Percentiles rank a stretch among this genome's conserved stretches.
Evolutionary conservation across 163 green algal species (phyloP).

Genomic region (Trebouxia gelatinosa): DNA sequence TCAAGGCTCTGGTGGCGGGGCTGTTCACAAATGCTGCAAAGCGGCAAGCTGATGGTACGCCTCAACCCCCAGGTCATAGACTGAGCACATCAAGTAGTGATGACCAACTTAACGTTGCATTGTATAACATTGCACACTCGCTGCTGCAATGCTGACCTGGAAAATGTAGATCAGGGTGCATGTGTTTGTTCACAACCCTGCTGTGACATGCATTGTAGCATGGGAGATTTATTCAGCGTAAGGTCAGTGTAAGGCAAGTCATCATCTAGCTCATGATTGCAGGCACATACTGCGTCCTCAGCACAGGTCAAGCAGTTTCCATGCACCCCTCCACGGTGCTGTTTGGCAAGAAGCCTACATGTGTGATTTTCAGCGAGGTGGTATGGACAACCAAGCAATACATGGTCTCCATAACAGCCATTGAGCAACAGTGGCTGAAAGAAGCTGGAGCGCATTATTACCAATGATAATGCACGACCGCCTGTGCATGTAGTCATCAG

Average conservation of each 20-base stretch:
- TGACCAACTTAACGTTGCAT: too few species aligned
- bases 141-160: too few species aligned
- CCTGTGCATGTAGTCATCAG: too few species aligned
- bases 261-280: not conserved
- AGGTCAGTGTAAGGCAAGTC: not conserved
- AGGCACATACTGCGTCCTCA: slow-evolving; percentile 72
- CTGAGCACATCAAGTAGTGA: too few species aligned
- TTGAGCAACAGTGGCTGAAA: slow-evolving; percentile 15
- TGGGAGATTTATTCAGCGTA: not conserved
- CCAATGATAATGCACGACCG: too few species aligned
- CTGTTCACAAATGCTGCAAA: slow-evolving; percentile 84
- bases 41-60: slow-evolving; percentile 59
- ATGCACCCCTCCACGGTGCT: slow-evolving; percentile 88
- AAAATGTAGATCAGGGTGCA: not conserved
- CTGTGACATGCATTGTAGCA: not conserved
- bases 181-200: not conserved
- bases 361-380: slow-evolving; percentile 88
- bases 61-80: too few species aligned
- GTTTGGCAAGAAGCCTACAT: slow-evolving; percentile 57
- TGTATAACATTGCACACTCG: too few species aligned
- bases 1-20: slow-evolving; percentile 67
- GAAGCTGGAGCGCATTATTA: not conserved
- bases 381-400: slow-evolving; percentile 80
- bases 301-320: slow-evolving; percentile 61
- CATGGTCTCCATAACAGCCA: slow-evolving; percentile 42